These are phyloP conservation scores for Musa schizocarpa DNA, from an alignment of 176 grass and related monocot genomes.

Conservation along the genomic window DNA sequence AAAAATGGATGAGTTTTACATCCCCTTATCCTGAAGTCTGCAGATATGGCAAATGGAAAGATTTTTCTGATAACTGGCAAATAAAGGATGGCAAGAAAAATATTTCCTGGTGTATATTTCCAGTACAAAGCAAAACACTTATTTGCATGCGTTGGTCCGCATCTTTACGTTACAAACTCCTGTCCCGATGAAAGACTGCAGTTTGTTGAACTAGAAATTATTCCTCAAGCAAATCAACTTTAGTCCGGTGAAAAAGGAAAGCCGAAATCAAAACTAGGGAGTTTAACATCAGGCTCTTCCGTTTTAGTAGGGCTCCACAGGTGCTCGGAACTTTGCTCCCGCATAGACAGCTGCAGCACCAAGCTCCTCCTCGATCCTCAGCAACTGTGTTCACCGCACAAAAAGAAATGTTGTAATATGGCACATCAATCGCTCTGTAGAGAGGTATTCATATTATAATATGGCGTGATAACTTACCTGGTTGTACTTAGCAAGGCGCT, in stretches of 20 bases:
- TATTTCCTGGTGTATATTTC: too few relatives aligned
- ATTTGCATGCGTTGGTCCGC: too few relatives aligned
- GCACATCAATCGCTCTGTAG: too few relatives aligned
- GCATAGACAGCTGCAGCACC: slow-evolving; percentile 58
- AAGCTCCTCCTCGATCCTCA: slow-evolving; percentile 86
- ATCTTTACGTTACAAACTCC: too few relatives aligned
- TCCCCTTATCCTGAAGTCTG: too few relatives aligned
- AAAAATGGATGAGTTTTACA: too few relatives aligned
- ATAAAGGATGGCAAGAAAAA: too few relatives aligned
- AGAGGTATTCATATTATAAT: too few relatives aligned
- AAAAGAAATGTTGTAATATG: neutral
- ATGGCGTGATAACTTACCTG: slow-evolving; percentile 27
- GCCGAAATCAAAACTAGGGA: neutral
- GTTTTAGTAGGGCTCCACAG: slow-evolving; percentile 61
- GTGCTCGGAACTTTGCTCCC: slow-evolving; percentile 56
- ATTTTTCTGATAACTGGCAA: too few relatives aligned
- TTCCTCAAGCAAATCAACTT: neutral
- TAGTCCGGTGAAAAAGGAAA: neutral
- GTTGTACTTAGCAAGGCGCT: slow-evolving; percentile 93
- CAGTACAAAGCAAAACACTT: too few relatives aligned
- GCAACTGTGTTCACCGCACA: slow-evolving; percentile 33
- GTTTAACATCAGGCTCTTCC: neutral
- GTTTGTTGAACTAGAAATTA: neutral
- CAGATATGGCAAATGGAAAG: too few relatives aligned
- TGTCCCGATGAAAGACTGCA: neutral